Base-by-base conservation (phyloP, 2,329 filamentous ascomycete genomes). In the Penicillium sp. region DNA sequence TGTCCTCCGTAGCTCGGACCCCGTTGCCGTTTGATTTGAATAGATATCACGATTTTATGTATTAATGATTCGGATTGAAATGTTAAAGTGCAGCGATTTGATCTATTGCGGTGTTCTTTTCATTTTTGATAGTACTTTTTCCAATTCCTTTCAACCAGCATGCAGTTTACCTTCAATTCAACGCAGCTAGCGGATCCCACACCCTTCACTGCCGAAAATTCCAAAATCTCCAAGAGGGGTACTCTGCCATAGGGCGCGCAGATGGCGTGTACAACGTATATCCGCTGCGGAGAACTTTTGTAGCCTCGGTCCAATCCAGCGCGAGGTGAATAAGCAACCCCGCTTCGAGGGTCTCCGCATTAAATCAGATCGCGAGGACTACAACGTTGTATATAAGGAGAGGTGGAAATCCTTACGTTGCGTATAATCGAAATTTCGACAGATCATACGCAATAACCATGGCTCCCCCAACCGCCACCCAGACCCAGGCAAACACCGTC, bases 381-480 rank as follows among this genome's bases (percentile, higher is more conserved):
- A n/a, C n/a, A n/a, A n/a, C n/a, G n/a, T n/a, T n/a, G 23, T 23
- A 23, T 23, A 23, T 23, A 23, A 23, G 5, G 23, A 23, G 23
- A 23, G 5, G 23, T 23, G 23, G 36, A 10, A 45, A 18, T 13
- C 26, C 8, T 18, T 7, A 4, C 18, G 4, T 29, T 8, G 39
- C 10, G 18, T n/a, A 16, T 8, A 13, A 47, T 27, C 3, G 5
- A 9, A 39, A 39, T 19, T 23, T 44, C 16, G 10, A 40, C 13
- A 45, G 16, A 42, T 29, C 26, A 27, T 27, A 11, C 16, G 16
- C 14, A 34, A 48, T 11, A n/a, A 60, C n/a, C 16, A 70, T 71
- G 67, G 57, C 67, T 50, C 65, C 67, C 46, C 63, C 69, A 30
- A 63, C 67, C 35, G 51, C 62, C 14, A 70, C 65, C 23, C 64